Evolutionary conservation across 1,284 basidiomycete species (phyloP).

Genomic region (Lentinus polychrous): DNA sequence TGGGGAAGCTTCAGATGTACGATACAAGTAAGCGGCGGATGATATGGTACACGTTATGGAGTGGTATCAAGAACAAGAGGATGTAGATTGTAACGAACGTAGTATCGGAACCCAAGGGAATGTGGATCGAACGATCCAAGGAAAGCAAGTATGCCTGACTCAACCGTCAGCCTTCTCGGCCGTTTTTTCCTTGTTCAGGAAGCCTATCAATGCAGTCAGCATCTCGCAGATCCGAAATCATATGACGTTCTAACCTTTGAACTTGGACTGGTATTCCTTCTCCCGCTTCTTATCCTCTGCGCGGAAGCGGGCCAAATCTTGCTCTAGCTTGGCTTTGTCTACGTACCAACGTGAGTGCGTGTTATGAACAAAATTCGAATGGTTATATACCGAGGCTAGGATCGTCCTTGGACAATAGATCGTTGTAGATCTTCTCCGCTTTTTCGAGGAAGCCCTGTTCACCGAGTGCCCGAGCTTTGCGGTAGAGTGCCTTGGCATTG

Average conservation of each 20-base stretch:
- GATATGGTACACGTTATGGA: too few species aligned
- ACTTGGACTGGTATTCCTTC: conserved; percentile 56
- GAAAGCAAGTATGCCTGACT: conserved; percentile 9
- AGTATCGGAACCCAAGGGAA: too few species aligned
- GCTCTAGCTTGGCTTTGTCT: conserved; percentile 37
- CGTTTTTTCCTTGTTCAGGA: conserved; percentile 33
- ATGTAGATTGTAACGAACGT: too few species aligned
- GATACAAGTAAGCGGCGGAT: too few species aligned
- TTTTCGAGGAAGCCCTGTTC: conserved; percentile 71
- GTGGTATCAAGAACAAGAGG: too few species aligned
- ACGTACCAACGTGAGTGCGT: background rate
- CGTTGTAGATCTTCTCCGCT: conserved; percentile 54
- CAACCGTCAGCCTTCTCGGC: conserved; percentile 1
- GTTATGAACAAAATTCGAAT: background rate
- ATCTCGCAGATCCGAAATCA: background rate
- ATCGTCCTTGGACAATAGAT: conserved; percentile 55
- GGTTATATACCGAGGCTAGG: conserved; percentile 36
- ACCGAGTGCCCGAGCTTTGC: conserved; percentile 72
- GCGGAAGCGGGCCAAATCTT: conserved; percentile 54
- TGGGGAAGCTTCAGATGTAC: too few species aligned
- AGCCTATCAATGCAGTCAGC: conserved; percentile 22
- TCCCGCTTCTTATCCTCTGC: conserved; percentile 59
- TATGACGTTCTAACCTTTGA: conserved; percentile 48
- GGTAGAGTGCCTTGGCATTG: conserved; percentile 72
- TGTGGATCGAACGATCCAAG: background rate